Base-by-base conservation (phyloP, 1,139 yeast species). In the Candida smagusa region DNA sequence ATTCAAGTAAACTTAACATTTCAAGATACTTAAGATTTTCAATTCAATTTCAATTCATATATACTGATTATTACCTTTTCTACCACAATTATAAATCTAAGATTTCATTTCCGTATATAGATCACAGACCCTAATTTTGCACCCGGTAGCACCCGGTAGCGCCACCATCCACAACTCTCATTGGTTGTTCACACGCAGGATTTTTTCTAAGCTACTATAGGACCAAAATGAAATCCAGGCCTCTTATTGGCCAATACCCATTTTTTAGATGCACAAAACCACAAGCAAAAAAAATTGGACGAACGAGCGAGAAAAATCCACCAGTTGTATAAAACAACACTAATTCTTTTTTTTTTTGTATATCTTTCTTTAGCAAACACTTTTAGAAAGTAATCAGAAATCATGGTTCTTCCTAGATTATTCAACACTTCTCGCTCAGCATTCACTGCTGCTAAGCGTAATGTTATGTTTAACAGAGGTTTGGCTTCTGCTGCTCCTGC, bases 371-470 rank as follows among this genome's bases (percentile, higher is more conserved):
- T 36, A 39, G 42, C 42, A 39, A 39, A 34, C 34, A 38, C 38
- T 36, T 36, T 39, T 39, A 39, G 36, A 36, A 34, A 35, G 40
- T 36, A 35, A 38, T 38, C 42, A 34, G 36, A 33, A 30, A 38
- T 19, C 58, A 80, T 80, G 86, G 85, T 79, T 73, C 75, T 83
- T 71, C 92, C 96, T 72, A 88, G 95, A 82, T 82, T 88, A 74
- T 82, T 85, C 74, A 84, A 89, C 77, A 77, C 88, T 68, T 80
- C 95, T 61, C 89, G 90, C 76, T 78, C 85, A 68, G 95, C 96
- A 63, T 79, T 84, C 72, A 81, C 81, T 71, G 92, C 92, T 61
- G 94, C 92, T 61, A 84, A 81, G 79, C 87, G 89, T 66, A 82
- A 82, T 74, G 63, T 76, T 63, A 72, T 79, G 68, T 79, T 82